Base-by-base conservation (phyloP, 2,329 filamentous ascomycete genomes). In the Aspergillus glaucus region DNA sequence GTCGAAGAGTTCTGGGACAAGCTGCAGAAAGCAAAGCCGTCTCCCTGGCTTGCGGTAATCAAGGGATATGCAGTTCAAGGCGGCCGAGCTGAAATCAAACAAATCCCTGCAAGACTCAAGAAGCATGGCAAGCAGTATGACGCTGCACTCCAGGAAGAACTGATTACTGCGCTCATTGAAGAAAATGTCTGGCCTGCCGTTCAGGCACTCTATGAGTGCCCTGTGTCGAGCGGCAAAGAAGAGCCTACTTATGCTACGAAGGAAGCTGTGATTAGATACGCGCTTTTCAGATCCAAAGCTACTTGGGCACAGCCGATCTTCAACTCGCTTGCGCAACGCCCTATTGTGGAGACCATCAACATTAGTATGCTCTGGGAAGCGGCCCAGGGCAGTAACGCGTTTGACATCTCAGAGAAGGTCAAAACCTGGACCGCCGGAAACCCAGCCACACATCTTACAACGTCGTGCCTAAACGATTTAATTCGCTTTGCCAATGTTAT, bases 321-420 rank as follows among this genome's bases (percentile, higher is more conserved):
- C 50, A 72, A 70, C n/a, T 67, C 65, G 10, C 53, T 77, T 40
- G 57, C 70, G 2, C 55, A 73, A 62, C 41, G 70, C 65, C 46
- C 76, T 72, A 63, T 61, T 39, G 82, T 85, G 53, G 67, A 75
- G 28, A 78, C 78, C 19, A 89, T 87, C 82, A 85, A 93, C 61
- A 77, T 84, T 10, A 74, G 88, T 10, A 79, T 93, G 40, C 80
- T 88, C 46, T 91, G 86, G 82, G 85, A 88, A 26, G 83, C 87
- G 10, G 78, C 85, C 6, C 79, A 82, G 47, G 86, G 84, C 17
- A 87, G 85, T 62, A 81, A 82, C 1, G 80, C 86, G 1, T 81
- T 88, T 65, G 83, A 88, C 62, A 77, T 91, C 51, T 78, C 81
- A 48, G 80, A 83, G 55, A 89, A 91, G 81, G 79, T 93, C 50